A percentile compares a stretch with the other conserved stretches of the same genome.
phyloP scores from a whole-genome alignment of 106 monocot genomes.

The Apostasia ramifera region DNA sequence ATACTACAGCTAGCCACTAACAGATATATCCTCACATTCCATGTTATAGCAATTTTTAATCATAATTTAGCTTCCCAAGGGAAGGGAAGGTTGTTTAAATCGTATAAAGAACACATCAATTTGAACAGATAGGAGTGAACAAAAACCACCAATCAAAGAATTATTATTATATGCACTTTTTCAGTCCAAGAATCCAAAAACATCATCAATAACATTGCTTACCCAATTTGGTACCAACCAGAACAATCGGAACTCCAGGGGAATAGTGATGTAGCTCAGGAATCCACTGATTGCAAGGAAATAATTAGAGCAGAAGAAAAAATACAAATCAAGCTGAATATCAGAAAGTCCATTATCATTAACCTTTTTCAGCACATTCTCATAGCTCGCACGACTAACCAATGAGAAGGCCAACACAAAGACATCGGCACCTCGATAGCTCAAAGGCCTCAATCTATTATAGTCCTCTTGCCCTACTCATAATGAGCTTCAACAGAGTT shows the following conservation, averaged over 20 bases:
- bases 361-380: conserved; percentile 10
- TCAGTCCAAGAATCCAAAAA: too few relatives aligned
- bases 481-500: neutral
- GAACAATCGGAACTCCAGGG: conserved; percentile 29
- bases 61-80: too few relatives aligned
- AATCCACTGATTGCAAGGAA: neutral
- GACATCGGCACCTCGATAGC: conserved; percentile 42
- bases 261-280: conserved; percentile 43
- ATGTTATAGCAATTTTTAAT: too few relatives aligned
- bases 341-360: too few relatives aligned
- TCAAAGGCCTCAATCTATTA: conserved; percentile 50
- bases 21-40: too few relatives aligned
- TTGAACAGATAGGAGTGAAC: too few relatives aligned
- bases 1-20: too few relatives aligned
- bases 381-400: conserved; percentile 46
- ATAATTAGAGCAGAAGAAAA: neutral
- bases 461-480: conserved; percentile 52
- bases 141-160: too few relatives aligned
- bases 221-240: conserved; percentile 8
- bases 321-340: neutral
- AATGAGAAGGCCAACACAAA: conserved; percentile 6
- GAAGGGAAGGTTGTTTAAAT: too few relatives aligned
- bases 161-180: too few relatives aligned
- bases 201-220: too few relatives aligned
- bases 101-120: too few relatives aligned